These are phyloP conservation scores for Ambrosia hybrid DNA, from an alignment of 140 eudicot species.

Conservation along the genomic window DNA sequence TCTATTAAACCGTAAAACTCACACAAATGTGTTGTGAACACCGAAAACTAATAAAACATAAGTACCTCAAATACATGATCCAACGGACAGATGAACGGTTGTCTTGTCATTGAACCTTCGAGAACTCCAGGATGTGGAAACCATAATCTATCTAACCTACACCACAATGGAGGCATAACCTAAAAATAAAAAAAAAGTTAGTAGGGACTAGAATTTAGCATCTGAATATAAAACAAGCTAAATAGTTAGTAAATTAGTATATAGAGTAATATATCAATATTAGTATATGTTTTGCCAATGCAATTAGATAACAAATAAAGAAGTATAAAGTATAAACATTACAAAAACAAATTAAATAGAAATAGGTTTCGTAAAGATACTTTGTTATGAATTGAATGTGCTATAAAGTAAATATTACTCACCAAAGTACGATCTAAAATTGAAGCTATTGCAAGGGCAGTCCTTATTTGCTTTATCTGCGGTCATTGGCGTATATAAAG, in stretches of 20 bases:
- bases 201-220: no score
- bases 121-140: constrained; percentile 94
- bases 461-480: constrained; percentile 92
- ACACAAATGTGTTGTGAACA: background rate
- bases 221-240: no score
- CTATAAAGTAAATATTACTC: constrained; percentile 28
- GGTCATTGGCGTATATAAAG: constrained; percentile 40
- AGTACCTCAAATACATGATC: constrained; percentile 97
- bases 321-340: no score
- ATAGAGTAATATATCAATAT: no score
- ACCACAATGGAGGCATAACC: constrained; percentile 99
- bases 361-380: no score
- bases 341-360: no score
- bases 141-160: constrained; percentile 99
- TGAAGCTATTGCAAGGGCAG: constrained; percentile 85
- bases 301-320: no score
- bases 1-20: background rate
- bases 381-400: no score
- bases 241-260: no score
- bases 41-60: background rate
- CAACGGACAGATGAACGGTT: constrained; percentile 88
- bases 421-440: constrained; percentile 90
- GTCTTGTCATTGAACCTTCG: constrained; percentile 76
- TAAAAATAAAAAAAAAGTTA: constrained; percentile 38
- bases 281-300: no score